Base-by-base conservation (phyloP, 1,284 basidiomycete species). In the Malassezia nana region DNA sequence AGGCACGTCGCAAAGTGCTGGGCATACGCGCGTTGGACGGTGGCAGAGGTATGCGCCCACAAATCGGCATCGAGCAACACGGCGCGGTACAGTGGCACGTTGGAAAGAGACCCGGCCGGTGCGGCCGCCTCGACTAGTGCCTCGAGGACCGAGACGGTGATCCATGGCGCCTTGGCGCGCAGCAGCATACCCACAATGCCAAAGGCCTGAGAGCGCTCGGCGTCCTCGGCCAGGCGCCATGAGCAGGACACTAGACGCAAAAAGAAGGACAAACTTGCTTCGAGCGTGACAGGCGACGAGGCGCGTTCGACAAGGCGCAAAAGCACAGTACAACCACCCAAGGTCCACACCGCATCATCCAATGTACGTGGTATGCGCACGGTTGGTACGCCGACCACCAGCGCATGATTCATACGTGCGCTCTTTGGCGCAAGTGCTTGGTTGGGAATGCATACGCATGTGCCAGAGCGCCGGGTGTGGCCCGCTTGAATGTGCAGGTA, bases 31-130 rank as follows among this genome's bases (percentile, higher is more conserved):
- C 77, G 78, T 66, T 89, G 86, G 24, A 95, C 83, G 33, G 84
- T 83, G 4, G 76, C 66, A 1, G 78, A 76, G 0, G 87, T 83
- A 24, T 76, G 80, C 0, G 86, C 81, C 91, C 91, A 96, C 6
- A 95, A 81, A 55, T 89, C 84, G 63, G 94, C 87, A 67, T 94
- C 88, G 2, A 95, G 81, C 0, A 87, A 85, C 39, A 95, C 80
- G 1, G 84, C 80, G 41, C 82, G 81, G 68, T 92, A 94, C 2
- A 87, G 87, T 1, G 85, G 79, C 1, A 83, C 79, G 63, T 94
- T 94, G 46, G 83, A 81, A 25, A 95, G 79, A n/a, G n/a, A 26
- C 0, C 84, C 85, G 65, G 85, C 85, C 62, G 91, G 77, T 4
- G 90, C 90, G 18, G 90, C 72, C 62, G 90, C 88, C 66, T 85